These are phyloP conservation scores for Lichtheimia corymbifera DNA, from an alignment of 371 early-diverging fungal genomes.

Conservation along the genomic window DNA sequence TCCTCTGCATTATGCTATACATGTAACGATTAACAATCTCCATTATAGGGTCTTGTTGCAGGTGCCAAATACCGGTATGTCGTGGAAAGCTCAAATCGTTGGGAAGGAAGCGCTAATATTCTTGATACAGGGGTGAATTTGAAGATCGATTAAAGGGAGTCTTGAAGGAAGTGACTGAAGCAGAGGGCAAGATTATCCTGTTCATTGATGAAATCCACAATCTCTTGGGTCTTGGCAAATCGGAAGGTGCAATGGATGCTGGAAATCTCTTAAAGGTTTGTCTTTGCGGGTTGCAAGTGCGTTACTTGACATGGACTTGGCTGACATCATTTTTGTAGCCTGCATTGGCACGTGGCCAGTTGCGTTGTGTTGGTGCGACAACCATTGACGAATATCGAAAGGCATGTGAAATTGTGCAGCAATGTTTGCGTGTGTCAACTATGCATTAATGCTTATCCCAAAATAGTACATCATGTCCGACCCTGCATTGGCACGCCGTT, in stretches of 20 bases:
- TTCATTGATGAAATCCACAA: slow-evolving; percentile 91
- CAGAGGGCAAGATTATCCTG: slow-evolving; percentile 74
- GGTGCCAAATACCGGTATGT: slow-evolving; percentile 73
- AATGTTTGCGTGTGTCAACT: not conserved
- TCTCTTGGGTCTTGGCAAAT: slow-evolving; percentile 77
- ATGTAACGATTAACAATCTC: not conserved
- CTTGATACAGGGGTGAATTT: slow-evolving; percentile 70
- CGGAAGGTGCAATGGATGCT: slow-evolving; percentile 78
- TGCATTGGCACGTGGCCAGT: slow-evolving; percentile 76
- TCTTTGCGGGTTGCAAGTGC: not conserved
- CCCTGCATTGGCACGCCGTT: slow-evolving; percentile 86
- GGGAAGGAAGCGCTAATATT: not conserved
- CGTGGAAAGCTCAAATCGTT: not conserved
- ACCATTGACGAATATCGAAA: slow-evolving; percentile 88
- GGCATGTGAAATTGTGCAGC: slow-evolving; percentile 6
- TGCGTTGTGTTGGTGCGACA: slow-evolving; percentile 89
- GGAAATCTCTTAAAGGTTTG: slow-evolving; percentile 77
- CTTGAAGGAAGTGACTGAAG: slow-evolving; percentile 71
- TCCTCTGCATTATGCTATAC: not conserved
- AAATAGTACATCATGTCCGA: slow-evolving; percentile 77
- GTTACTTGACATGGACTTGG: not conserved
- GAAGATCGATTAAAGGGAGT: slow-evolving; percentile 83
- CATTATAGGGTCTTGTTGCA: slow-evolving; percentile 66
- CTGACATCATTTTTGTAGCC: slow-evolving; percentile 44
- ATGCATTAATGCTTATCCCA: no score